phyloP scores from a whole-genome alignment of 306 rosid genomes.

The Trifolium subterraneum region DNA sequence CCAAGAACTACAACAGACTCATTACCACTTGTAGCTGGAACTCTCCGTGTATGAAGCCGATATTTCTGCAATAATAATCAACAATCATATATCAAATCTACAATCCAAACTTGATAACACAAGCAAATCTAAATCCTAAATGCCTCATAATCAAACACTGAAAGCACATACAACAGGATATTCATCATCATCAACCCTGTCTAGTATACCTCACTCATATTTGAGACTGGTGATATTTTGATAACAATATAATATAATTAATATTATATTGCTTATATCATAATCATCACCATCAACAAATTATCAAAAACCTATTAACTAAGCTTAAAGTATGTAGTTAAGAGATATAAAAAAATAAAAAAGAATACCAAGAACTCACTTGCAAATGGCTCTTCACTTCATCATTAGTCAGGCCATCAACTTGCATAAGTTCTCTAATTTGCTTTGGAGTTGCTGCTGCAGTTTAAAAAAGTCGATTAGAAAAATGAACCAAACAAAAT shows the following conservation, averaged over 20 bases:
- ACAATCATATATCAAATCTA: slow-evolving; percentile 21
- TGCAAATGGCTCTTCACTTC: slow-evolving; percentile 99
- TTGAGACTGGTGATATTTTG: background rate
- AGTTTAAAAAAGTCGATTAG: slow-evolving; percentile 42
- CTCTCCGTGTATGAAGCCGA: slow-evolving; percentile 90
- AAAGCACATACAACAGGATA: background rate
- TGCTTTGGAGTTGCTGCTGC: slow-evolving; percentile 98
- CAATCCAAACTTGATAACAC: slow-evolving; percentile 34
- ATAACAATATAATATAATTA: background rate
- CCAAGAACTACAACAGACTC: slow-evolving; percentile 73
- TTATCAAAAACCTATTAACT: slow-evolving; percentile 3
- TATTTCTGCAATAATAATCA: slow-evolving; percentile 73
- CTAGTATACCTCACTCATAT: background rate
- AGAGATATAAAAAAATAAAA: background rate
- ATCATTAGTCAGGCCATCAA: slow-evolving; percentile 95
- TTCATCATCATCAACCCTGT: background rate
- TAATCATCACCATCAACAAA: background rate
- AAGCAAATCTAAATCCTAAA: slow-evolving; percentile 19
- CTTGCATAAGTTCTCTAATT: slow-evolving; percentile 97
- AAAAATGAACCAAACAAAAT: slow-evolving; percentile 35
- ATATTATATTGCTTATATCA: background rate
- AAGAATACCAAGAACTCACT: slow-evolving; percentile 53
- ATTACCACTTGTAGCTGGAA: slow-evolving; percentile 57
- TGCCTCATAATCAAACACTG: background rate
- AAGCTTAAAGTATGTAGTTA: slow-evolving; percentile 9